These are phyloP conservation scores for Mycena kentingensis DNA, from an alignment of 768 basidiomycete genomes.

Conservation along the genomic window DNA sequence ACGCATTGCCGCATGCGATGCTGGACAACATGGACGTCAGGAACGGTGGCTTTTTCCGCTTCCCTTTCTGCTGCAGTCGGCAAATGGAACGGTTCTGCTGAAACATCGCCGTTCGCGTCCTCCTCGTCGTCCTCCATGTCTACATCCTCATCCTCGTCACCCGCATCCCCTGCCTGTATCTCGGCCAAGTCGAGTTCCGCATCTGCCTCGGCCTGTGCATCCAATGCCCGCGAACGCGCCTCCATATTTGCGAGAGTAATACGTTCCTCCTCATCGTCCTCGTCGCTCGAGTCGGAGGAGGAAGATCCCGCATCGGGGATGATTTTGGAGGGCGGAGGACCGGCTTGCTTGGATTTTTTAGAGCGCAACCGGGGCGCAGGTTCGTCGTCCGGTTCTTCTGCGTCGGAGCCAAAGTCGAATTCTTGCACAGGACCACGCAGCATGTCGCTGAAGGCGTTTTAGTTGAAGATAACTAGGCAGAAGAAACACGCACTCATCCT, in stretches of 20 bases:
- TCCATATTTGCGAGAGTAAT: constrained; percentile 83
- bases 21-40: constrained; percentile 76
- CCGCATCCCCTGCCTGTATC: constrained; percentile 54
- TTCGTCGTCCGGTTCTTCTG: constrained; percentile 47
- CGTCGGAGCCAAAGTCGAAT: constrained; percentile 65
- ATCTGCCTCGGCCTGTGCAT: constrained; percentile 65
- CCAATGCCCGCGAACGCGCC: constrained; percentile 74
- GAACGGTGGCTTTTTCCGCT: constrained; percentile 68
- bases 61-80: constrained; percentile 74
- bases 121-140: constrained; percentile 50
- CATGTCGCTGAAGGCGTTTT: constrained; percentile 43
- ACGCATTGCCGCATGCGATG: constrained; percentile 79
- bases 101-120: constrained; percentile 40
- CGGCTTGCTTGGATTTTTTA: constrained; percentile 56
- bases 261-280: constrained; percentile 50
- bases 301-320: constrained; percentile 55
- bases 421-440: constrained; percentile 55
- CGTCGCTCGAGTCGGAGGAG: constrained; percentile 46
- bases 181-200: constrained; percentile 72
- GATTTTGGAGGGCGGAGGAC: constrained; percentile 45
- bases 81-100: constrained; percentile 57
- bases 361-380: constrained; percentile 34
- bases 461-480: constrained; percentile 3
- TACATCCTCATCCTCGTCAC: constrained; percentile 46
- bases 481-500: constrained; percentile 41